phyloP scores from a whole-genome alignment of 176 grass and related monocot species.

The Bromus sterilis region DNA sequence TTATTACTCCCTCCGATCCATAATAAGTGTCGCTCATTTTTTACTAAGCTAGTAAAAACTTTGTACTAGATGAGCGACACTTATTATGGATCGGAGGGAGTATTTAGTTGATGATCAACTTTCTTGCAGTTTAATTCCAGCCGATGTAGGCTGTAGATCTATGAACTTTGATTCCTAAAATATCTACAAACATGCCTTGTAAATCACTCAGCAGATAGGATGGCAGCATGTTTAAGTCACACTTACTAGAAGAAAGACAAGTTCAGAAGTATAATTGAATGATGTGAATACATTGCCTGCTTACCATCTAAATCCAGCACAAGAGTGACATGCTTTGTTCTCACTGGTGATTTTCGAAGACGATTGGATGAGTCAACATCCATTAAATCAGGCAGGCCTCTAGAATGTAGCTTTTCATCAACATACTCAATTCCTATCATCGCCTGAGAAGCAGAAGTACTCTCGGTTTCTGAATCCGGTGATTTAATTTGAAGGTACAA shows the following conservation, averaged over 20 bases:
- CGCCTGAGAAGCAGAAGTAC: conserved; percentile 15
- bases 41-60: too few relatives aligned
- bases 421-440: conserved; percentile 47
- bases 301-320: conserved; percentile 99
- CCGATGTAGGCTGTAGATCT: not conserved
- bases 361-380: conserved; percentile 46
- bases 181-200: not conserved
- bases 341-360: conserved; percentile 23
- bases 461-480: conserved; percentile 43
- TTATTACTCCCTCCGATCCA: too few relatives aligned
- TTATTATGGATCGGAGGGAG: too few relatives aligned
- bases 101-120: not conserved
- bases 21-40: too few relatives aligned
- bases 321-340: conserved; percentile 72
- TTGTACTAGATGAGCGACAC: too few relatives aligned
- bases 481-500: conserved; percentile 61
- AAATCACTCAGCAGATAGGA: not conserved
- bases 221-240: not conserved
- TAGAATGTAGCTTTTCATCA: conserved; percentile 55
- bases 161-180: not conserved
- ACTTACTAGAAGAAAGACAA: conserved; percentile 3
- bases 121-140: not conserved
- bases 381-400: conserved; percentile 60
- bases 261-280: not conserved
- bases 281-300: conserved; percentile 11